Base-by-base conservation (phyloP, 176 grass and related monocot species). In the Oropetium thomaeum region DNA sequence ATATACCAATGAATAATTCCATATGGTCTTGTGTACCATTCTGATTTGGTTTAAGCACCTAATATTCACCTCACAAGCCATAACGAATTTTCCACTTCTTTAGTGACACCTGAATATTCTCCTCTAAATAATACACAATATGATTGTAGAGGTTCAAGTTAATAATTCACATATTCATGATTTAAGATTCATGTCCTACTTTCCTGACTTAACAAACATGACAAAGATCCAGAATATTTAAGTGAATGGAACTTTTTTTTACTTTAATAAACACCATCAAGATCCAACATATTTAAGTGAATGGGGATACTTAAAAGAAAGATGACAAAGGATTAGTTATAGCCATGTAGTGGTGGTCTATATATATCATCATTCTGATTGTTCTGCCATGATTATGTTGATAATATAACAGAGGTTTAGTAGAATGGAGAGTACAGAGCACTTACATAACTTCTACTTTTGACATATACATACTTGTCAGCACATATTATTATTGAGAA, bases 311-410 rank as follows among this genome's bases (percentile, higher is more conserved):
- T 30, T 77, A 0, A 42, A 48, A 17, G 25, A 30, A 49, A 59
- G 26, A 13, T 58, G 68, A 68, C n/a, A 62, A 44, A 84, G 41
- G 57, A 54, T 70, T 43, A 52, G 28, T 69, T 40, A 54, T 64
- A 77, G 33, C 19, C 54, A 32, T 34, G 66, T 20, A 43, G 62
- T 20, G 45, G 55, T 70, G 32, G 19, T 63, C 5, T 70, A 53
- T 60, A 23, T 68, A 44, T 62, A 58, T 26, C 63, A 64, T 64
- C 74, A 14, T 44, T 53, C 33, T 55, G 30, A 22, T 78, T 71
- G 65, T 48, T 47, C 57, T 25, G 0, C 63, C 73, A 76, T 48
- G 73, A 26, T 63, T 20, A 30, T 42, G 67, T 37, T 41, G 19
- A 62, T 33, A 41, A 83, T 48, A 5, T 37, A 52, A 70, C 43